Conservation (phyloP, 2,329 filamentous ascomycete species). For the Fusarium torulosum region DNA sequence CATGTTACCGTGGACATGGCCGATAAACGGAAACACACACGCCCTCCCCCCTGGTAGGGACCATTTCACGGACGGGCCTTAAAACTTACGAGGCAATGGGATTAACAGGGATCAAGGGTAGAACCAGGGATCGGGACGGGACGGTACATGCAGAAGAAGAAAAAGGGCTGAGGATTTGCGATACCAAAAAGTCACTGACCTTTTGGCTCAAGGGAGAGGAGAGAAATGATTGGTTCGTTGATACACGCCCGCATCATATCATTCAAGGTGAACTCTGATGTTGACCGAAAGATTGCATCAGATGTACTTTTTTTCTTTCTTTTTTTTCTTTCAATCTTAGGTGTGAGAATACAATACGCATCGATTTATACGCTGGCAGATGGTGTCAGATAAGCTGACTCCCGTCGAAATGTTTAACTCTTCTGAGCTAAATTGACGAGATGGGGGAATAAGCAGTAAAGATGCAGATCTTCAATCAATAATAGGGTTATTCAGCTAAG, state of each 20-base stretch:
- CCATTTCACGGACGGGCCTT: background rate
- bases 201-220: background rate
- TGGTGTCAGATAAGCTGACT: conserved; percentile 47
- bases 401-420: conserved; percentile 29
- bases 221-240: conserved; percentile 6
- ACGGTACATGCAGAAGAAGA: conserved; percentile 32
- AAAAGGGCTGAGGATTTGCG: conserved; percentile 11
- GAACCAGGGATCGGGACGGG: conserved; percentile 38
- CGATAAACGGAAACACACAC: conserved; percentile 25
- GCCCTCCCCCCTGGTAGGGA: conserved; percentile 17
- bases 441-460: conserved; percentile 2
- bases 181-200: background rate
- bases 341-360: background rate
- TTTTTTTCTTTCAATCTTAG: too few relatives aligned
- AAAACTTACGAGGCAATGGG: conserved; percentile 28
- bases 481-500: background rate
- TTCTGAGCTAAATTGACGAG: conserved; percentile 24
- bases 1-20: conserved; percentile 21
- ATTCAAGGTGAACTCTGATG: conserved; percentile 1
- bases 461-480: conserved; percentile 3
- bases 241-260: conserved; percentile 24
- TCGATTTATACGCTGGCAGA: conserved; percentile 9
- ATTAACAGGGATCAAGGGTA: background rate
- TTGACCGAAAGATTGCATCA: conserved; percentile 31
- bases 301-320: too few relatives aligned